These are phyloP conservation scores for Plasmodium berghei DNA, from an alignment of 169 alveolate genomes.

Conservation along the genomic window DNA sequence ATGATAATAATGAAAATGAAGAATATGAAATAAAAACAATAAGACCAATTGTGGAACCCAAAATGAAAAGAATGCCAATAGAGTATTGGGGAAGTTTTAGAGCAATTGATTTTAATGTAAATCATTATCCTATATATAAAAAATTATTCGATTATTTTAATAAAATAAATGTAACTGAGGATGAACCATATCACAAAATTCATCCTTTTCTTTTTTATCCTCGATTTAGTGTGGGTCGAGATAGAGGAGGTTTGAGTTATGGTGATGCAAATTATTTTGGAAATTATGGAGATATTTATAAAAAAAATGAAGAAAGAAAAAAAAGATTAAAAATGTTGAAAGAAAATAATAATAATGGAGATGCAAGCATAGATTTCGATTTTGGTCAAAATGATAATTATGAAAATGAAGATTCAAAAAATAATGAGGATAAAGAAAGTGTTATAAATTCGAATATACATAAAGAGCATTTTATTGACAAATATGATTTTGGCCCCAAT, in stretches of 20 bases:
- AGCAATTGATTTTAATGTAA: slow-evolving; percentile 79
- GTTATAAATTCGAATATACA: slow-evolving; percentile 37
- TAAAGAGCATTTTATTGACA: slow-evolving; percentile 52
- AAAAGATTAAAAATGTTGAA: slow-evolving; percentile 57
- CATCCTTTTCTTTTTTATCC: slow-evolving; percentile 83
- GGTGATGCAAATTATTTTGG: slow-evolving; percentile 81
- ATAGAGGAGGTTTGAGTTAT: slow-evolving; percentile 82
- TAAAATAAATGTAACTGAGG: slow-evolving; percentile 73
- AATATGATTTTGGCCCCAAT: slow-evolving; percentile 67
- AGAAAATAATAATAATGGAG: slow-evolving; percentile 19
- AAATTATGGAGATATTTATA: slow-evolving; percentile 81
- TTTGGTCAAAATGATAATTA: not conserved
- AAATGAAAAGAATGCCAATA: slow-evolving; percentile 84
- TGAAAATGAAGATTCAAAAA: not conserved
- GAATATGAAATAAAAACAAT: slow-evolving; percentile 80
- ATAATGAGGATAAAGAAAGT: slow-evolving; percentile 1
- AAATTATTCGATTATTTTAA: slow-evolving; percentile 79
- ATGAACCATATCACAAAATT: slow-evolving; percentile 77
- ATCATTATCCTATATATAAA: slow-evolving; percentile 73
- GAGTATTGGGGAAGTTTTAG: slow-evolving; percentile 86
- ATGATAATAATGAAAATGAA: not conserved
- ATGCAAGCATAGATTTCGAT: not conserved
- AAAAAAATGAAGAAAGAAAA: slow-evolving; percentile 76
- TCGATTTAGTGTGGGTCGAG: slow-evolving; percentile 76
- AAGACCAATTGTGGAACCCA: slow-evolving; percentile 73